Conservation (phyloP, 228 moss, liverwort and hornwort species). For the Sphagnum magellanicum region DNA sequence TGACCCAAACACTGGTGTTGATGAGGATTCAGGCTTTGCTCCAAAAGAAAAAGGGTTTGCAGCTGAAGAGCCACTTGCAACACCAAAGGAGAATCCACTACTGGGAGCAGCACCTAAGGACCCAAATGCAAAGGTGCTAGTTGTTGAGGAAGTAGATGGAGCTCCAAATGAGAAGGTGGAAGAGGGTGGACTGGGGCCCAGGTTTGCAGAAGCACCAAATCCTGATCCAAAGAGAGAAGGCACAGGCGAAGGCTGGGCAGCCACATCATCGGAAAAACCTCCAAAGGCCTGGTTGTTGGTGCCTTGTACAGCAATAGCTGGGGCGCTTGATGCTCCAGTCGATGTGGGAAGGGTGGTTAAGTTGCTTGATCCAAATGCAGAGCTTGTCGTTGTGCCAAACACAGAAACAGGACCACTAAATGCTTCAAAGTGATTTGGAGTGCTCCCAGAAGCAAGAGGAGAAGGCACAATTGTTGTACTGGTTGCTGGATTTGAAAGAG, state of each 20-base stretch:
- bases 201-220: constrained; percentile 8
- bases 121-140: constrained; percentile 33
- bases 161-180: constrained; percentile 47
- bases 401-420: constrained; percentile 15
- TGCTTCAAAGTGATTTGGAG: constrained; percentile 27
- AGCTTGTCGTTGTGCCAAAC: constrained; percentile 27
- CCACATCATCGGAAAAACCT: constrained; percentile 13
- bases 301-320: constrained; percentile 16
- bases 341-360: constrained; percentile 10
- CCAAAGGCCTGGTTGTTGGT: constrained; percentile 18
- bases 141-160: constrained; percentile 12
- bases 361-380: constrained; percentile 29
- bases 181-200: constrained; percentile 28
- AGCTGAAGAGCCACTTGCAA: constrained; percentile 24
- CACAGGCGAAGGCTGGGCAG: constrained; percentile 26
- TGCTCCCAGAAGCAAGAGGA: constrained; percentile 20
- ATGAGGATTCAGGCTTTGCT: constrained; percentile 29
- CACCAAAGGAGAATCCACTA: constrained; percentile 26
- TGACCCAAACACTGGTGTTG: constrained; percentile 26
- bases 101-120: constrained; percentile 7
- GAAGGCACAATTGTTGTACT: constrained; percentile 13
- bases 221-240: constrained; percentile 25
- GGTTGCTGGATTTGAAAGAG: constrained; percentile 24
- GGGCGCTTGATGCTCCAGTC: constrained; percentile 28
- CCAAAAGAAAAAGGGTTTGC: constrained; percentile 36